Evolutionary conservation across 2,329 filamentous ascomycete species (phyloP), one percentile per base, ranked within the genome.

Genomic region (Diaporthe citri): DNA sequence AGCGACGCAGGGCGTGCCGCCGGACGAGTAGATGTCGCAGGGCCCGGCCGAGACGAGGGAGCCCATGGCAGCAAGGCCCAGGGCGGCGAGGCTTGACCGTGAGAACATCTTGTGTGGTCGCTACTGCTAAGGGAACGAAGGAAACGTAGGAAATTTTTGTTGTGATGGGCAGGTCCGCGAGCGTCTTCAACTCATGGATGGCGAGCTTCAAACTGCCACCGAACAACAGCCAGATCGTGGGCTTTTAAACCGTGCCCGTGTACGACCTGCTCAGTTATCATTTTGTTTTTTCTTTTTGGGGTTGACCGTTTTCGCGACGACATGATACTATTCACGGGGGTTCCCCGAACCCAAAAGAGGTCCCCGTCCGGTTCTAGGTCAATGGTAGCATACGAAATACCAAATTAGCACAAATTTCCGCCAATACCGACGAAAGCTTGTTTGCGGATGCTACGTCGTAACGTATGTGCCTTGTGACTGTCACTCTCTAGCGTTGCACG

Each of bases 1-100:
- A 0, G 91, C 91, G 15, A 93, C 83, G 78, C 91, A 93, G n/a
- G 90, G 89, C 1, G 90, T 92, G 69, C 86, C 86, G 0, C 89
- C 90, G 0, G 86, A 85, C 1, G 86, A 80, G 82, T 92, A 93
- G 76, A 93, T 86, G 76, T 93, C 91, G 78, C 90, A 93, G 12
- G 91, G 90, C 17, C 86, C 90, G 52, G 90, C 89, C 25, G 83
- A 79, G 55, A 85, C 88, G 41, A 90, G 79, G 10, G 85, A 82
- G 72, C 80, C 77, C 3, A 82, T 79, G 74, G 81, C 83, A 71
- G 81, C 76, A 25, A 87, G 79, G 31, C 81, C 80, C 28, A 86
- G 67, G 71, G 82, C 80, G 15, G 84, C 73, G 67, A 78, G 73
- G 69, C 41, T 74, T 20, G 72, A 57, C 59, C 66, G 56, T 43